phyloP scores from a whole-genome alignment of 208 protist genomes.

The Crithidia thermophila region DNA sequence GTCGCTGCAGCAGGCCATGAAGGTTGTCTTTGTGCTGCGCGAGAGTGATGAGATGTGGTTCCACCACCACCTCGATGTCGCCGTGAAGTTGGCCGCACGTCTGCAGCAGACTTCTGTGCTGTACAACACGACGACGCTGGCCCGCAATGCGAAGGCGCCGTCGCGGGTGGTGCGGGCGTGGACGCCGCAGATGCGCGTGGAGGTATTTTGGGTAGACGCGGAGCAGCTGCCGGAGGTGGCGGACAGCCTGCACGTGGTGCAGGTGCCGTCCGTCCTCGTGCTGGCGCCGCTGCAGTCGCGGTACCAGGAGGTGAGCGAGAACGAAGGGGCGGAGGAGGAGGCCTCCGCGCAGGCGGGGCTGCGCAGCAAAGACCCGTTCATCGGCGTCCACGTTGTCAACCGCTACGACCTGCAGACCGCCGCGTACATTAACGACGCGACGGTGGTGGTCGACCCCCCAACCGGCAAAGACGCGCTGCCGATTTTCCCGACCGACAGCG shows the following conservation, averaged over 20 bases:
- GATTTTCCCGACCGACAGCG: constrained; percentile 35
- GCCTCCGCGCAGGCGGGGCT: background rate
- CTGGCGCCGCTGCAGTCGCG: constrained; percentile 29
- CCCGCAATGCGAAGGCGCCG: constrained; percentile 9
- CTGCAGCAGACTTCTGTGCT: constrained; percentile 11
- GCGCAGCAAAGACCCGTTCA: constrained; percentile 17
- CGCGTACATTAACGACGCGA: constrained; percentile 17
- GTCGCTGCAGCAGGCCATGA: constrained; percentile 28
- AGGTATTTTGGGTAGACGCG: constrained; percentile 53
- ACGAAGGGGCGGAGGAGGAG: constrained; percentile 14
- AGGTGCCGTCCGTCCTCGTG: constrained; percentile 41
- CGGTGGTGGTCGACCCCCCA: constrained; percentile 20
- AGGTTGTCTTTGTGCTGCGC: constrained; percentile 51
- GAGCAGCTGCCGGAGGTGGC: constrained; percentile 42
- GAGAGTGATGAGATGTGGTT: constrained; percentile 49
- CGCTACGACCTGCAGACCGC: constrained; percentile 40
- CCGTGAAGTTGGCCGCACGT: constrained; percentile 27
- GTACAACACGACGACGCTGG: constrained; percentile 26
- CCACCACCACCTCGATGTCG: constrained; percentile 36
- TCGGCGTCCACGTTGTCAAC: constrained; percentile 40
- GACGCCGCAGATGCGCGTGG: constrained; percentile 17
- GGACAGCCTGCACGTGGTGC: constrained; percentile 18
- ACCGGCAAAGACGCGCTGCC: constrained; percentile 28
- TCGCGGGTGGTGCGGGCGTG: constrained; percentile 18
- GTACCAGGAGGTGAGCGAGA: constrained; percentile 1